A percentile compares a stretch with the other conserved stretches of the same genome.
These are phyloP conservation scores for Diplodia seriata DNA, from an alignment of 2,329 filamentous ascomycete genomes.

Conservation along the genomic window DNA sequence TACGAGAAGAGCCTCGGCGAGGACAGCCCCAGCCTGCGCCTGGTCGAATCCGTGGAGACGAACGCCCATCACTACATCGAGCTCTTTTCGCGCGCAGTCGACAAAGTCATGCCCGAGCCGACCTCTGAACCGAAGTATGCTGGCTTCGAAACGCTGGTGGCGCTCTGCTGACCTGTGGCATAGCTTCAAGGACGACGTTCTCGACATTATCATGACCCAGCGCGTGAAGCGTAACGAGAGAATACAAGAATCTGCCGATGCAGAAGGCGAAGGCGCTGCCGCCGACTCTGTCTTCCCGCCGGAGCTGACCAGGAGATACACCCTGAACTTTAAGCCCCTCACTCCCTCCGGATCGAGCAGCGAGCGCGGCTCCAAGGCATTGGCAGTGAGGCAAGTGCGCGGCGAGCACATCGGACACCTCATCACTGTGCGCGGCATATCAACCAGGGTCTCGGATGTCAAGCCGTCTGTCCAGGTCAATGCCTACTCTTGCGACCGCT, in stretches of 20 bases:
- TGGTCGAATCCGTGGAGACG: slow-evolving; percentile 83
- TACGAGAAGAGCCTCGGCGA: slow-evolving; percentile 74
- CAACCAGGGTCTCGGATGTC: slow-evolving; percentile 94
- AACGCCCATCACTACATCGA: slow-evolving; percentile 98
- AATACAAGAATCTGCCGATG: slow-evolving; percentile 57
- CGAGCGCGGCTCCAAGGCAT: slow-evolving; percentile 63
- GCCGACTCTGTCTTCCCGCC: slow-evolving; percentile 86
- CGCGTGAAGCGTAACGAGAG: slow-evolving; percentile 85
- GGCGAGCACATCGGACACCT: slow-evolving; percentile 92
- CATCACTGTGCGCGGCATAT: slow-evolving; percentile 93
- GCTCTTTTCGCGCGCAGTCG: slow-evolving; percentile 84
- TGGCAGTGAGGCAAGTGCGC: slow-evolving; percentile 92
- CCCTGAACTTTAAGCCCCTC: slow-evolving; percentile 92
- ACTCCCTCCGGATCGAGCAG: slow-evolving; percentile 73
- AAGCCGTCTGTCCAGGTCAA: slow-evolving; percentile 98
- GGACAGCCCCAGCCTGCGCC: slow-evolving; percentile 65
- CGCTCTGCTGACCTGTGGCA: not conserved
- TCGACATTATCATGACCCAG: slow-evolving; percentile 95
- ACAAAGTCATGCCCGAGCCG: slow-evolving; percentile 82
- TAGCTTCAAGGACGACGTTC: slow-evolving; percentile 95
- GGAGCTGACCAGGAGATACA: slow-evolving; percentile 91
- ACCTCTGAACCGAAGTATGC: slow-evolving; percentile 77
- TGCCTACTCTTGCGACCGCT: slow-evolving; percentile 96
- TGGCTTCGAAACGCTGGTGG: not conserved
- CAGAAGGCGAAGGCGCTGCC: slow-evolving; percentile 58